These are phyloP conservation scores for Tinospora cordifolia DNA, from an alignment of 164 flowering plant species.

Conservation along the genomic window DNA sequence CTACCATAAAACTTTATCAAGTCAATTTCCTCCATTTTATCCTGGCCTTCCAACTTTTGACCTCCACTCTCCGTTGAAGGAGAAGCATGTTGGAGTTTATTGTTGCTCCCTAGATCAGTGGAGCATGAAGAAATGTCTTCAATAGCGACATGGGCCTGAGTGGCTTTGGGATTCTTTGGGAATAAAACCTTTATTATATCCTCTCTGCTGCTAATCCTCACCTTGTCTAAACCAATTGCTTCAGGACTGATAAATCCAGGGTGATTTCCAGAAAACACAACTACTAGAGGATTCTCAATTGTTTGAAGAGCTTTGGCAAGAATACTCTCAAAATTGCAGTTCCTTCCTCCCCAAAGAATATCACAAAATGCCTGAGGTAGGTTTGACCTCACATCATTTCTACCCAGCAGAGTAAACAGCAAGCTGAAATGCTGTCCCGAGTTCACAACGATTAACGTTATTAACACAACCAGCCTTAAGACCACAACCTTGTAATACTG, in stretches of 20 bases:
- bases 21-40: too few relatives aligned
- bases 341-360: constrained; percentile 16
- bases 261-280: too few relatives aligned
- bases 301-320: constrained; percentile 42
- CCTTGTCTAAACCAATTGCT: constrained; percentile 30
- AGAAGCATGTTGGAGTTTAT: constrained; percentile 6
- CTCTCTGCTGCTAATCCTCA: constrained; percentile 23
- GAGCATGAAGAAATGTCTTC: background rate
- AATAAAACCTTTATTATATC: constrained; percentile 37
- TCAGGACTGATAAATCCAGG: too few relatives aligned
- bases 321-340: background rate
- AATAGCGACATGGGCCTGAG: too few relatives aligned
- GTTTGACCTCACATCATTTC: constrained; percentile 17
- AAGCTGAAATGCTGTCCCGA: constrained; percentile 14
- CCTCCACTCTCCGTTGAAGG: too few relatives aligned
- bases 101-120: background rate
- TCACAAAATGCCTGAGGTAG: constrained; percentile 38
- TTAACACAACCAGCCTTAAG: constrained; percentile 35
- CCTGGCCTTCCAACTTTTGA: too few relatives aligned
- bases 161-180: too few relatives aligned
- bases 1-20: too few relatives aligned
- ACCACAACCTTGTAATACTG: constrained; percentile 31
- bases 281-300: constrained; percentile 57
- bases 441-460: constrained; percentile 36
- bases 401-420: constrained; percentile 17